phyloP scores from a whole-genome alignment of 2,329 filamentous ascomycete genomes.

The Aspergillus phoenicis region DNA sequence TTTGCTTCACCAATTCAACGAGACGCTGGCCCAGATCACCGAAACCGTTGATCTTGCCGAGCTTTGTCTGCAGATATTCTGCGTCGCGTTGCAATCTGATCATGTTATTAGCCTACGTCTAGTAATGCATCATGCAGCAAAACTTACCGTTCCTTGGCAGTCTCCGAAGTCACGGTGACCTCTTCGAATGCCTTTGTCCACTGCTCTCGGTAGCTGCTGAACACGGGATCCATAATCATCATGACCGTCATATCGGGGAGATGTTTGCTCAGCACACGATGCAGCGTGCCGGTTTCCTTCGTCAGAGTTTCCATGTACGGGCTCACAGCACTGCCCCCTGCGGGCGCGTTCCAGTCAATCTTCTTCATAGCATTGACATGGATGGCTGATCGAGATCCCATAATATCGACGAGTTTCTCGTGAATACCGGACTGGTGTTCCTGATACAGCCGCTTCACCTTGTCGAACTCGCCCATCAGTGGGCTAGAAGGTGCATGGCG shows the following conservation, averaged over 20 bases:
- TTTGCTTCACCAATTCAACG: constrained; percentile 51
- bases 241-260: constrained; percentile 74
- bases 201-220: constrained; percentile 77
- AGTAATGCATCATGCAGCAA: too few species aligned
- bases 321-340: constrained; percentile 54
- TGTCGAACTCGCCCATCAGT: constrained; percentile 84
- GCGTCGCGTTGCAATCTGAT: constrained; percentile 74
- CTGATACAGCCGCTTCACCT: constrained; percentile 77
- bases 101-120: constrained; percentile 16
- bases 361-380: constrained; percentile 75
- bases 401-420: constrained; percentile 91
- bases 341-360: constrained; percentile 70
- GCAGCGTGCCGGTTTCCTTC: constrained; percentile 82
- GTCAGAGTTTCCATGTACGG: constrained; percentile 83
- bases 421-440: constrained; percentile 90
- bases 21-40: constrained; percentile 72
- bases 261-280: constrained; percentile 81
- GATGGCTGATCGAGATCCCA: constrained; percentile 73
- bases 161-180: constrained; percentile 65
- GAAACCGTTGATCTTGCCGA: constrained; percentile 78
- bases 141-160: constrained; percentile 70
- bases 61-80: constrained; percentile 68
- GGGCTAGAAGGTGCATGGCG: constrained; percentile 63
- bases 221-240: constrained; percentile 85
- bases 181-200: constrained; percentile 71